Evolutionary conservation across 208 protist species (phyloP).

Genomic region (Wallacemonas sp.): DNA sequence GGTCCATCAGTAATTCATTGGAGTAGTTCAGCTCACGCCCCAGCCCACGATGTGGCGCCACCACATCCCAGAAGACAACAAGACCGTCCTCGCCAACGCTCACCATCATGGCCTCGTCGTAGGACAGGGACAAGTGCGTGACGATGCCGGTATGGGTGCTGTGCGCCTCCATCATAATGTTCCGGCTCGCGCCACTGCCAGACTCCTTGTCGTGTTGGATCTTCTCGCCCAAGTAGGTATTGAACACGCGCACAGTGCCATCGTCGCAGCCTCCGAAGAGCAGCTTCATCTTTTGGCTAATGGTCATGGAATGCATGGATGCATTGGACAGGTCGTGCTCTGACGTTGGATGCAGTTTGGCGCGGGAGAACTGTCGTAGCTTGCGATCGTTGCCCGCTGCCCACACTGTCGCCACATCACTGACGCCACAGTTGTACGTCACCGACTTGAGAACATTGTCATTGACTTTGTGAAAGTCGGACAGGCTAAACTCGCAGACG

Average conservation of each 20-base stretch:
- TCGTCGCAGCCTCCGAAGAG: constrained; percentile 93
- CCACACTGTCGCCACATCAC: constrained; percentile 87
- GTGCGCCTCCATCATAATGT: constrained; percentile 87
- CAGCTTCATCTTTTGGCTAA: constrained; percentile 89
- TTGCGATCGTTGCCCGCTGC: constrained; percentile 94
- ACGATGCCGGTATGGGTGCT: constrained; percentile 84
- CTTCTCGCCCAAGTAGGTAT: constrained; percentile 87
- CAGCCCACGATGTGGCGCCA: constrained; percentile 84
- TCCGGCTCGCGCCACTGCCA: constrained; percentile 18
- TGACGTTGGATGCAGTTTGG: constrained; percentile 48
- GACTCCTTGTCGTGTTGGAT: constrained; percentile 43
- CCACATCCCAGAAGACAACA: constrained; percentile 90
- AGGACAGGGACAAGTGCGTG: constrained; percentile 81
- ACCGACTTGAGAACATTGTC: constrained; percentile 93
- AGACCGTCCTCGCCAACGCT: constrained; percentile 93
- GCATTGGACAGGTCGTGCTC: constrained; percentile 78
- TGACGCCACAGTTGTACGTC: constrained; percentile 90
- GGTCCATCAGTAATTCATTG: constrained; percentile 95
- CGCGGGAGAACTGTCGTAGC: constrained; percentile 87
- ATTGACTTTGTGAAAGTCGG: constrained; percentile 90
- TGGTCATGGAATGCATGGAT: constrained; percentile 83
- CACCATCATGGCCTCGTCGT: constrained; percentile 94
- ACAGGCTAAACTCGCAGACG: constrained; percentile 94
- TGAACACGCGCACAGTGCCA: constrained; percentile 92
- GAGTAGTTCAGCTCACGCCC: constrained; percentile 85